A percentile compares a stretch with the other conserved stretches of the same genome.
These are phyloP conservation scores for Tricholoma furcatifolium DNA, from an alignment of 768 basidiomycete species.

Conservation along the genomic window DNA sequence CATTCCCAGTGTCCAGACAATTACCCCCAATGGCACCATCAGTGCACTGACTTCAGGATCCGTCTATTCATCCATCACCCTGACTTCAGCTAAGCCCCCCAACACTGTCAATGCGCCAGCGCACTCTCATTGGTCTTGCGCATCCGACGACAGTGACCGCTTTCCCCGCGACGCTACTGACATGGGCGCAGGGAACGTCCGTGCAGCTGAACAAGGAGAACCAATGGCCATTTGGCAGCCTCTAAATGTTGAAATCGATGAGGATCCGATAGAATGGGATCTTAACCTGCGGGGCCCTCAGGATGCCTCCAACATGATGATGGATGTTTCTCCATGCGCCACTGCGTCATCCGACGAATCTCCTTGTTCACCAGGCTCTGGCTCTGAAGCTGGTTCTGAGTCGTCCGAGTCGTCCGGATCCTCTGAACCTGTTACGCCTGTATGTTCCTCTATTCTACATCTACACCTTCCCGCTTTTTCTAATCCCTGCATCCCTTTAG, in stretches of 20 bases:
- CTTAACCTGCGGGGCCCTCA: conserved; percentile 16
- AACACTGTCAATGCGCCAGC: conserved; percentile 9
- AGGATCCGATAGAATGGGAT: conserved; percentile 20
- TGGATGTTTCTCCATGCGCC: conserved; percentile 11
- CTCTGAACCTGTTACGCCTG: conserved; percentile 29
- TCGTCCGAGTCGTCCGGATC: conserved; percentile 14
- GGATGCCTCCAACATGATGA: conserved; percentile 11
- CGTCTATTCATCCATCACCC: conserved; percentile 5
- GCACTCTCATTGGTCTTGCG: conserved; percentile 17
- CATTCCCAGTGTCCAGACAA: conserved; percentile 22
- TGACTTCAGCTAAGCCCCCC: conserved; percentile 4
- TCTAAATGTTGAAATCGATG: conserved; percentile 28
- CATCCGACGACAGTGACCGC: conserved; percentile 4
- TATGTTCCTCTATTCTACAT: conserved; percentile 15
- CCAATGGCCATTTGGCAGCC: conserved; percentile 11
- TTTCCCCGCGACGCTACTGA: conserved; percentile 12
- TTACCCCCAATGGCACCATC: conserved; percentile 23
- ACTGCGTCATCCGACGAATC: conserved; percentile 3
- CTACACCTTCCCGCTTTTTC: background rate
- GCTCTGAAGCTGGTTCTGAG: conserved; percentile 11
- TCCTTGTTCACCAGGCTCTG: conserved; percentile 7
- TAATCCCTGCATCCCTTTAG: background rate
- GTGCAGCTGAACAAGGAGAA: conserved; percentile 8
- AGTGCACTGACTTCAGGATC: conserved; percentile 12
- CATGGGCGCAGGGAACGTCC: conserved; percentile 3